Base-by-base conservation (phyloP, 2,329 filamentous ascomycete species). In the Aphanocladium album region DNA sequence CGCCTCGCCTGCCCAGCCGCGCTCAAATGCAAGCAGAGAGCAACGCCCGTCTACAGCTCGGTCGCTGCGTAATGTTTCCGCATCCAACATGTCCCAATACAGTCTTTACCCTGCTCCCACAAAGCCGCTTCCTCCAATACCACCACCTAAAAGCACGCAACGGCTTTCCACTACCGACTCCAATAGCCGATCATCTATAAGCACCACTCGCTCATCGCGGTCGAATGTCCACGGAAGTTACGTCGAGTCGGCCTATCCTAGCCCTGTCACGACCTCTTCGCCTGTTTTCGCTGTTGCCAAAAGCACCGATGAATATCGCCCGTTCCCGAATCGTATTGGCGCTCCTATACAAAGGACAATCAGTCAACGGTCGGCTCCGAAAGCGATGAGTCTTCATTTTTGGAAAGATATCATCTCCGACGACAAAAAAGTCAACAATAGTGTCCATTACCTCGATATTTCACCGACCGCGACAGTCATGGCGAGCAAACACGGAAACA, bases 401-500 rank as follows among this genome's bases (percentile, higher is more conserved):
- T 67, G 65, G 54, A 66, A 64, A 23, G 64, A 65, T 7, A 57
- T 74, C 9, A 62, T 64, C 3, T 67, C 67, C 23, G 46, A 60
- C 1, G 65, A 67, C 16, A 71, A 72, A 52, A 71, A 71, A 53
- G 66, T 68, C 37, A 68, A 72, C 50, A 71, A 70, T 16, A 66
- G 67, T 6, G 68, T 76, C 9, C 70, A 71, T 62, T 74, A 70
- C 57, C 65, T 76, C 30, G 74, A 77, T 62, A 66, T 74, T 5
- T 75, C 74, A 1, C 67, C 69, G 1, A 68, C 67, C 1, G 70
- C 71, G 0, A 67, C 70, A 5, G 70, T 70, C 11, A 64, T 77
- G 2, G 74, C 74, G 7, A 75, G 69, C 65, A 73, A 73, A 59
- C 70, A 73, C 41, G 71, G 71, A 30, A 72, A 97, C 72, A 88